Evolutionary conservation across 352 stramenopile species (phyloP), one percentile per base, ranked within the genome.

Genomic region (Globisporangium yorkense): DNA sequence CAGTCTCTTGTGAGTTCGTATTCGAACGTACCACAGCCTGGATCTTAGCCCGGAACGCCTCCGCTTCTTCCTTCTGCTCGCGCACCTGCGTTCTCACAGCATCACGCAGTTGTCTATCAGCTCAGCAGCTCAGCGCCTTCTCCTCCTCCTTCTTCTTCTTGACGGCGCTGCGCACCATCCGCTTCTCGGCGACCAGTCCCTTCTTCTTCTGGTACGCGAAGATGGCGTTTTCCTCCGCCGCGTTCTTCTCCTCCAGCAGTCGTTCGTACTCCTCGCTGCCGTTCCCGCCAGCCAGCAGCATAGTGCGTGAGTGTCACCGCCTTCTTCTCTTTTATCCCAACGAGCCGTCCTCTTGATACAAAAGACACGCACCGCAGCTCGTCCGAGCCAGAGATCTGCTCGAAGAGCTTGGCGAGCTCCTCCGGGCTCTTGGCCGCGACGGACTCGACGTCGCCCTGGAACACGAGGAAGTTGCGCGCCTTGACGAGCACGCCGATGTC

Each of bases 381-480:
- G 20, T 89, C 77, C 10, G 89, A 98, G 20, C 85, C 86, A 24
- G 87, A 97, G 31, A 99, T 97, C 67, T 99, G 88, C 72, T 99
- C 97, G 61, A 99, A 97, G 5, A 99, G 77, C 68, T 97, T 92
- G 1, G 97, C 98, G 21, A 99, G 74, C 61, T 99, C 90, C 9
- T 96, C 85, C 0, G 97, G 96, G 55, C 83, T 96, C 67, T 98
- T 99, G 41, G 89, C 94, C 1, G 97, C 96, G 56, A 99, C 96
- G 29, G 83, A 95, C 72, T 99, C 97, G 27, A 99, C 97, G 72
- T 99, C 97, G 41, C 97, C 97, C 58, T 99, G 97, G 73, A 99
- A 99, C 6, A 99, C 97, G 8, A 99, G 67, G 66, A 99, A 99
- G 73, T 99, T 99, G n/a, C 97, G 81, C 8, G 96, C 96, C 69